Base-by-base conservation (phyloP, 257 asterid species). In the Penstemon newberryi region DNA sequence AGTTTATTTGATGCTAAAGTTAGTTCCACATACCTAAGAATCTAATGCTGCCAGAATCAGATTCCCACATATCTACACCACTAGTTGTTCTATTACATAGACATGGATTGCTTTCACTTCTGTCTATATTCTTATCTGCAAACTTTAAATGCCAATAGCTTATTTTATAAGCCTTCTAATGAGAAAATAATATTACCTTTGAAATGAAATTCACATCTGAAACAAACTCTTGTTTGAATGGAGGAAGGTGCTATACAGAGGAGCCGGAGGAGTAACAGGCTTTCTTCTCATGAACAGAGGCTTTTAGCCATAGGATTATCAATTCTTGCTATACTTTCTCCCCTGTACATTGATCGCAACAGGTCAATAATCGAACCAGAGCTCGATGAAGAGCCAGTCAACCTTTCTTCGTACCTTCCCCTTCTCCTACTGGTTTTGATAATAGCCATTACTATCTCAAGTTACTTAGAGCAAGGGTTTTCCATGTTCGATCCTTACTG, bases 271-370 rank as follows among this genome's bases (percentile, higher is more conserved):
- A 80, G 73, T 19, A 60, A 39, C 63, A 74, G 80, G 61, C 19
- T 77, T 40, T 72, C 88, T 4, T 60, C 82, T 46, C 83, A 73
- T 59, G 85, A 86, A 45, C 75, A 66, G 73, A 73, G 72, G 78
- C 70, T 83, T 55, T 60, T 86, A 37, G 92, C 81, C 64, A 77
- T 83, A 66, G 84, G 74, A 6, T 65, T 86, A 4, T 80, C 81
- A 8, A 54, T 83, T 75, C 72, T 83, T 6, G 91, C 89, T 9
- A 36, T 78, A 4, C 68, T 83, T 45, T 86, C 89, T 36, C 92
- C 92, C 25, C 83, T 86, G 38, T 86, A 81, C 75, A 70, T 83
- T 7, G 82, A 86, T 57, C 74, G 85, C 47, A 25, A 25, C 33
- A 52, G 56, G 51, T 54, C 77, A 10, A 15, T 11, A 10, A 70